Evolutionary conservation across 2,329 filamentous ascomycete species (phyloP), one percentile per base, ranked within the genome.

Genomic region (Thelonectria discophora): DNA sequence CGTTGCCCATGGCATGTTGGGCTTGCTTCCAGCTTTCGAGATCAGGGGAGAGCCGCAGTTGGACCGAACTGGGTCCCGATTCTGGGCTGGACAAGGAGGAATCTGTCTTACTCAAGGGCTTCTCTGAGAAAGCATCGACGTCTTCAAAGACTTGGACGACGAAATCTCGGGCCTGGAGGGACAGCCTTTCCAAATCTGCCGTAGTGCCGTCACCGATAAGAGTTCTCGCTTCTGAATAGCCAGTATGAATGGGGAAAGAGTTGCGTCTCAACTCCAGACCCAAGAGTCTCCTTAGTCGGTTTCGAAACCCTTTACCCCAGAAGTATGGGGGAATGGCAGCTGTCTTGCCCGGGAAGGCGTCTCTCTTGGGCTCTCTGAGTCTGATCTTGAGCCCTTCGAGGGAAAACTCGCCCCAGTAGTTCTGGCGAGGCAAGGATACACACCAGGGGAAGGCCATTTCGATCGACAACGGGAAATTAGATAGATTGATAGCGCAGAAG

Each of bases 381-480:
- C 69, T 66, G 30, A 69, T 60, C 46, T 69, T 69, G 59, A 69
- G 54, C 58, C 59, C 67, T 5, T 54, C 63, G 52, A 69, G 67
- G 53, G 67, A 63, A 65, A 69, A 68, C 55, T 69, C 67, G 40
- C 51, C 47, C 67, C 67, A 69, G 54, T 69, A 68, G 56, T 47
- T 57, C 45, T 65, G 57, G 40, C 56, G 62, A 61, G 63, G 65
- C 67, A 58, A 63, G 65, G 65, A 49, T 55, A 66, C 40, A 53
- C 67, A 69, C 47, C 27, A 65, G 20, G 56, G 65, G 49, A 42
- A 45, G 11, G 58, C 58, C 67, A 69, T 69, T 69, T 60, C 51
- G 67, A 69, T 69, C 67, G 63, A 51, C 67, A 59, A 58, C 39
- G 55, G 49, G 51, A 63, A 66, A 61, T 60, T 60, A 50, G 34